Evolutionary conservation across 2,329 filamentous ascomycete species (phyloP).

Genomic region (Lithohypha guttulata): DNA sequence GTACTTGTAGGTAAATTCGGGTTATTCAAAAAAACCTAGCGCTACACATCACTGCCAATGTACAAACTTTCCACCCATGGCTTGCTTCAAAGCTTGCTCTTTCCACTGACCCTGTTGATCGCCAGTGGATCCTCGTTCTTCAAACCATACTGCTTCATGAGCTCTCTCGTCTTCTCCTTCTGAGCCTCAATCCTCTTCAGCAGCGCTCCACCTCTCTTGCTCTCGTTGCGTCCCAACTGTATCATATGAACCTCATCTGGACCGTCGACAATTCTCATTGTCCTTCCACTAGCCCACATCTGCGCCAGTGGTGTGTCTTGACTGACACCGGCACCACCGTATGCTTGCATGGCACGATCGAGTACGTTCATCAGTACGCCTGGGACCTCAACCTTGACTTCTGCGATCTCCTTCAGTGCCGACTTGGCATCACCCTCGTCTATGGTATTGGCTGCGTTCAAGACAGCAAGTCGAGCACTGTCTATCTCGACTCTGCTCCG

Average conservation of each 20-base stretch:
- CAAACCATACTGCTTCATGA: slow-evolving; percentile 19
- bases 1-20: too few species aligned
- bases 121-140: slow-evolving; percentile 16
- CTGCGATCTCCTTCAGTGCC: slow-evolving; percentile 82
- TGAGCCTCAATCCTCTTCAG: slow-evolving; percentile 19
- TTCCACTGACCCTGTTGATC: slow-evolving; percentile 16
- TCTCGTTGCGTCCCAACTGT: slow-evolving; percentile 46
- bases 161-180: slow-evolving; percentile 18
- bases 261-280: slow-evolving; percentile 78
- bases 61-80: background rate
- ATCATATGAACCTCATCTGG: slow-evolving; percentile 87
- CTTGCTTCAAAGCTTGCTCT: slow-evolving; percentile 8
- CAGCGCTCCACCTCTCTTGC: slow-evolving; percentile 33
- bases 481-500: slow-evolving; percentile 90
- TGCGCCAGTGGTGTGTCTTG: slow-evolving; percentile 87
- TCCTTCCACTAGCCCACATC: slow-evolving; percentile 64
- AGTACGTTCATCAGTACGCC: slow-evolving; percentile 74
- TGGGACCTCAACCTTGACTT: slow-evolving; percentile 89
- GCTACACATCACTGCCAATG: too few species aligned
- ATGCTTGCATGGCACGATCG: slow-evolving; percentile 87
- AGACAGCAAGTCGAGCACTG: slow-evolving; percentile 73
- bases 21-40: too few species aligned
- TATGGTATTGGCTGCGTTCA: slow-evolving; percentile 93
- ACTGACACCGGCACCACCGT: slow-evolving; percentile 79
- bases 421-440: slow-evolving; percentile 80